phyloP scores from a whole-genome alignment of 2,329 filamentous ascomycete species.

The Diaporthe citri region DNA sequence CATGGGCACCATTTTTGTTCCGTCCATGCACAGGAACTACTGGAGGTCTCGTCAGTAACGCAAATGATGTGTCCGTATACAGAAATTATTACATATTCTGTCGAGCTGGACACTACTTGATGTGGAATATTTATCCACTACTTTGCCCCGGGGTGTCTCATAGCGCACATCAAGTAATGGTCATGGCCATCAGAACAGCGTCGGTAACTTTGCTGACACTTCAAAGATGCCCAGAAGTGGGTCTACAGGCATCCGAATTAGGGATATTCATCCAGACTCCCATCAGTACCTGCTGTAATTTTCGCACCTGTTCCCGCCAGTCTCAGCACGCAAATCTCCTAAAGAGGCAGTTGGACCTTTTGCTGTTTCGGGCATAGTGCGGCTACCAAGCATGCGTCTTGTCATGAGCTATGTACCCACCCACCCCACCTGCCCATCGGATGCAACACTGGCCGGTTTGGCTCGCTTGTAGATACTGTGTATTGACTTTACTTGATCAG shows the following conservation, averaged over 20 bases:
- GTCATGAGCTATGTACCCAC: neutral
- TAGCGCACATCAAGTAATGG: no score
- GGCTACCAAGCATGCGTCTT: neutral
- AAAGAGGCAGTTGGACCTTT: neutral
- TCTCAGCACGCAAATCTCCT: neutral
- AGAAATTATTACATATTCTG: no score
- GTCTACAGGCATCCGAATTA: neutral
- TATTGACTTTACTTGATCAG: neutral
- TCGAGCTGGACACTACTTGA: no score
- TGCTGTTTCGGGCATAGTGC: neutral
- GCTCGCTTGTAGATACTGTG: neutral
- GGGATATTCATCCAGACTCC: neutral
- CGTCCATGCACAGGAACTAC: no score
- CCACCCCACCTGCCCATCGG: neutral
- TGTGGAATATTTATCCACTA: no score
- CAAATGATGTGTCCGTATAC: no score
- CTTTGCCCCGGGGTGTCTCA: no score
- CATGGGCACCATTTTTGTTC: no score
- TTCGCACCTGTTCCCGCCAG: neutral
- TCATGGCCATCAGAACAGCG: no score
- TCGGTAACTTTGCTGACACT: no score
- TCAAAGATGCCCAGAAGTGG: no score
- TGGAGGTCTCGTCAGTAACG: neutral
- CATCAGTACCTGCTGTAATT: neutral
- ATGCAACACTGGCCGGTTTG: conserved; percentile 5